A percentile compares a stretch with the other conserved stretches of the same genome.
Conservation (phyloP, 768 basidiomycete genomes). For the Lactifluus rugatus region DNA sequence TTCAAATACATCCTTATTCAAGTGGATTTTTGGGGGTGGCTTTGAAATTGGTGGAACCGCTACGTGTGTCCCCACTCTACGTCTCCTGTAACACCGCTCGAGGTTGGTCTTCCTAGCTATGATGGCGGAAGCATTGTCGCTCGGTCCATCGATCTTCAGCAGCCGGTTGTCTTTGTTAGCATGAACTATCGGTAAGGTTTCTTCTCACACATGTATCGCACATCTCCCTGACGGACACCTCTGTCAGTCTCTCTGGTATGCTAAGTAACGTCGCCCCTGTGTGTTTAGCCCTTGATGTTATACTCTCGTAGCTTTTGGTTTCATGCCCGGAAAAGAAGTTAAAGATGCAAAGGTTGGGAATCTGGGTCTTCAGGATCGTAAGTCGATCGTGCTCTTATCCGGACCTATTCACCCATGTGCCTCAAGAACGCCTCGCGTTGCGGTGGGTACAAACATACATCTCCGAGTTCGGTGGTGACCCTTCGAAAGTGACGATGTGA, state of each 20-base stretch:
- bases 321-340: conserved; percentile 43
- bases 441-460: conserved; percentile 64
- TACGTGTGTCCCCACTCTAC: not conserved
- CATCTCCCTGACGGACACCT: not conserved
- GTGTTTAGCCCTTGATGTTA: not conserved
- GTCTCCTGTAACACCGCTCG: not conserved
- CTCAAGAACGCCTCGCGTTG: conserved; percentile 45
- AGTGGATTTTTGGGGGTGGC: conserved; percentile 24
- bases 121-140: conserved; percentile 22
- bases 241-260: conserved; percentile 14
- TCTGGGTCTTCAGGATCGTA: too few species aligned
- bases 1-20: not conserved
- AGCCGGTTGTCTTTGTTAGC: conserved; percentile 23
- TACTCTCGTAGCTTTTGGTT: conserved; percentile 34
- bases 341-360: conserved; percentile 41
- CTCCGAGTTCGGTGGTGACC: conserved; percentile 53
- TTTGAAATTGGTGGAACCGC: conserved; percentile 11
- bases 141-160: conserved; percentile 21
- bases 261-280: not conserved
- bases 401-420: not conserved
- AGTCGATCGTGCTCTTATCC: not conserved
- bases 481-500: conserved; percentile 48
- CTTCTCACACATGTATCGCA: not conserved
- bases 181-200: conserved; percentile 24
- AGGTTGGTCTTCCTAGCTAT: conserved; percentile 7